Evolutionary conservation across 2,329 filamentous ascomycete genomes (phyloP).

Genomic region (Neofusicoccum cordaticola): DNA sequence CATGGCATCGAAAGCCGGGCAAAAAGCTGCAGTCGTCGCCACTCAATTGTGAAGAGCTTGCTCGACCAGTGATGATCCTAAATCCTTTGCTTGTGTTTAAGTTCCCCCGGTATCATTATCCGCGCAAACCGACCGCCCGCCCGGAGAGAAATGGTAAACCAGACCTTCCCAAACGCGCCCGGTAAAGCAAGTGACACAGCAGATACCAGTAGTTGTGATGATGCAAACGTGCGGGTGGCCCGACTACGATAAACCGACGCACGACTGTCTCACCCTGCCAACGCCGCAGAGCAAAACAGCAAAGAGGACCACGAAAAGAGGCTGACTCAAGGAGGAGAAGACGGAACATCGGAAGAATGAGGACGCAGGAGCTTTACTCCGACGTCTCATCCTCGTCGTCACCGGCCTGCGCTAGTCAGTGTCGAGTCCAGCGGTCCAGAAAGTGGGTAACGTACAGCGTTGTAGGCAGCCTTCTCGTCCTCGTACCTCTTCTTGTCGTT

Average conservation of each 20-base stretch:
- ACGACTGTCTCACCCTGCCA: slow-evolving; percentile 6
- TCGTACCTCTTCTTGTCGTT: slow-evolving; percentile 99
- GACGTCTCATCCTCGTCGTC: slow-evolving; percentile 39
- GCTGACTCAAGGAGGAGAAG: slow-evolving; percentile 1
- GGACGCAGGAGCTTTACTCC: slow-evolving; percentile 28
- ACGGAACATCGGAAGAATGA: background rate
- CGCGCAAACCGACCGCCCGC: slow-evolving; percentile 4
- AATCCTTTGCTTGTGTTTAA: background rate
- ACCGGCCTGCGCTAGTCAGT: slow-evolving; percentile 21
- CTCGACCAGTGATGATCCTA: background rate
- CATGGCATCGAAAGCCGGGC: background rate
- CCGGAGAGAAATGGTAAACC: slow-evolving; percentile 3
- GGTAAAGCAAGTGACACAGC: slow-evolving; percentile 3
- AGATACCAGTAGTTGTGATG: slow-evolving; percentile 11
- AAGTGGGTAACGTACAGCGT: slow-evolving; percentile 27
- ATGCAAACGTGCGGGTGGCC: background rate
- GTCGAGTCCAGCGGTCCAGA: background rate
- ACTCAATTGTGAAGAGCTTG: background rate
- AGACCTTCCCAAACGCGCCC: slow-evolving; percentile 8
- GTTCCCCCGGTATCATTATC: slow-evolving; percentile 1
- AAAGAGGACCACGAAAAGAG: slow-evolving; percentile 9
- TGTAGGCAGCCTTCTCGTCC: slow-evolving; percentile 86
- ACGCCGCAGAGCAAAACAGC: slow-evolving; percentile 12
- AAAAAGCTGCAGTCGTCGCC: background rate
- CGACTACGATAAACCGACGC: slow-evolving; percentile 6